A percentile compares a stretch with the other conserved stretches of the same genome.
phyloP scores from a whole-genome alignment of 2,329 filamentous ascomycete species.

The Capronia epimyces region DNA sequence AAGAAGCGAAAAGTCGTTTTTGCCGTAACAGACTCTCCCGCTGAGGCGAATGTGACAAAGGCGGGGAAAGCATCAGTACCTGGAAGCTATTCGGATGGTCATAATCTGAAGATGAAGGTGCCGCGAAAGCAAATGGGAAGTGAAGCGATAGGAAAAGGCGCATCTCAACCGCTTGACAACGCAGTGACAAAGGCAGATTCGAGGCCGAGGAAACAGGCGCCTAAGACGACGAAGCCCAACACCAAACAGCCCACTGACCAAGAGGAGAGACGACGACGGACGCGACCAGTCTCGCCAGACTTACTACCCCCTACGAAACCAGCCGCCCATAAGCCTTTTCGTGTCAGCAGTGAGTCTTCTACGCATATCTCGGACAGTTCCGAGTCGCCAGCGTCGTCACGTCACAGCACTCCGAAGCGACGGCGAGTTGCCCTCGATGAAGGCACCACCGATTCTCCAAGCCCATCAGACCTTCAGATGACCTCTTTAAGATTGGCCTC shows the following conservation, averaged over 20 bases:
- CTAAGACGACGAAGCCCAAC: constrained; percentile 4
- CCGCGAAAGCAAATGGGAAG: neutral
- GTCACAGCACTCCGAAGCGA: constrained; percentile 21
- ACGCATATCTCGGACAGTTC: constrained; percentile 15
- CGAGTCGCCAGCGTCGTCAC: constrained; percentile 5
- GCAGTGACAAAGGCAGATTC: neutral
- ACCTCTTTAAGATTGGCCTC: constrained; percentile 24
- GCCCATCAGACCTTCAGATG: constrained; percentile 22
- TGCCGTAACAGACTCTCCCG: neutral
- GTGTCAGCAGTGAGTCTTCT: constrained; percentile 12
- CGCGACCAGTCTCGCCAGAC: neutral
- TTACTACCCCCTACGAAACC: neutral
- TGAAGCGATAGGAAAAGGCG: neutral
- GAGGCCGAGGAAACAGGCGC: constrained; percentile 1
- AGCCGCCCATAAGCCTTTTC: constrained; percentile 3
- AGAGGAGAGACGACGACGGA: neutral
- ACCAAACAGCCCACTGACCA: neutral
- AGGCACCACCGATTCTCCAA: constrained; percentile 10
- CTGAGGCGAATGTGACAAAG: neutral
- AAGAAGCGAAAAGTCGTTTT: constrained; percentile 23
- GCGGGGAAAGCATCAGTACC: neutral
- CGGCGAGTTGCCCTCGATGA: constrained; percentile 18
- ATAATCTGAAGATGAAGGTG: neutral
- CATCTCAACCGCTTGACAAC: neutral
- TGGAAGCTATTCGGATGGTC: neutral